Conservation (phyloP, 768 basidiomycete species). For the Gelatoporia subvermispora region DNA sequence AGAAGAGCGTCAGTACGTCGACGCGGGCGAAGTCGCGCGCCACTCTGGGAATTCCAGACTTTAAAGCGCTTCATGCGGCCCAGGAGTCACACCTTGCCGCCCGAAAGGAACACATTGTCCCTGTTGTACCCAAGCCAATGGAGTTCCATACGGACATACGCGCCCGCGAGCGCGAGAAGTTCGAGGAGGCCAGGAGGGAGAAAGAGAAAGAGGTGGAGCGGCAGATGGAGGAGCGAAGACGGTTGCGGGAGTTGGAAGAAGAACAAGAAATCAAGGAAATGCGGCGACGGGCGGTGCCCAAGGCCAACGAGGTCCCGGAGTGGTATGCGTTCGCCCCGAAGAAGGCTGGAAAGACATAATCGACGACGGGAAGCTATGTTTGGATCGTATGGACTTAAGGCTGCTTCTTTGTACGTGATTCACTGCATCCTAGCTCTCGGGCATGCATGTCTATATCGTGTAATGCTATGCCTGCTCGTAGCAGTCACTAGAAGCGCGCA, state of each 20-base stretch:
- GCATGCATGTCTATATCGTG: too few relatives aligned
- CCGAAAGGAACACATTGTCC: conserved; percentile 43
- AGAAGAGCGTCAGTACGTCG: conserved; percentile 20
- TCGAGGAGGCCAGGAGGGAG: conserved; percentile 52
- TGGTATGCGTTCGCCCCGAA: conserved; percentile 74
- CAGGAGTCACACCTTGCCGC: conserved; percentile 33
- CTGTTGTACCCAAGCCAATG: conserved; percentile 43
- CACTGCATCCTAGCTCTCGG: background rate
- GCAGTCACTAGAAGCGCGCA: too few relatives aligned
- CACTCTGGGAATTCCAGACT: conserved; percentile 42
- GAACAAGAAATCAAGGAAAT: conserved; percentile 57
- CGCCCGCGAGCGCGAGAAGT: conserved; percentile 57
- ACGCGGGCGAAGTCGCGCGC: conserved; percentile 19
- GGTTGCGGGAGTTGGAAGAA: conserved; percentile 48
- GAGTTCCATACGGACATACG: conserved; percentile 51
- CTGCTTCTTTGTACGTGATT: conserved; percentile 4
- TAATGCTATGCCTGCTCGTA: too few relatives aligned
- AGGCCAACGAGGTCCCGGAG: conserved; percentile 67
- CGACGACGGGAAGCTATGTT: background rate
- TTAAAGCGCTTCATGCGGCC: conserved; percentile 49
- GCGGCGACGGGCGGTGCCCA: conserved; percentile 58
- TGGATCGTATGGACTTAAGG: conserved; percentile 5
- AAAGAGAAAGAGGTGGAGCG: conserved; percentile 51
- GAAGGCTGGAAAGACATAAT: conserved; percentile 31
- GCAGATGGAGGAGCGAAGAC: conserved; percentile 41